phyloP scores from a whole-genome alignment of 768 basidiomycete genomes.

The Amanita fuliginea region DNA sequence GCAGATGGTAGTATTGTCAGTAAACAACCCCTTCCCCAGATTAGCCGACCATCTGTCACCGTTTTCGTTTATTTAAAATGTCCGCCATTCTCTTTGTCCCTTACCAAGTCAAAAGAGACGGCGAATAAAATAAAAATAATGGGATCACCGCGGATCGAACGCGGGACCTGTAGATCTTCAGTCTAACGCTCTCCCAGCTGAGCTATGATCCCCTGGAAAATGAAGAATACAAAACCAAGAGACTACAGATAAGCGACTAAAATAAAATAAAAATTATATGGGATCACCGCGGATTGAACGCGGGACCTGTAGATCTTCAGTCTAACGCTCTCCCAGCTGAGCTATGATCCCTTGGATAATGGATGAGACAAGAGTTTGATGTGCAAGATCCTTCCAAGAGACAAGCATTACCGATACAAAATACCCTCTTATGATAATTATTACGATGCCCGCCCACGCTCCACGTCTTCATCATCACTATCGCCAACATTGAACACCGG shows the following conservation, averaged over 20 bases:
- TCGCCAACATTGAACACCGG: conserved; percentile 4
- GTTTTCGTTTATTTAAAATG: conserved; percentile 16
- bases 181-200: conserved; percentile 29
- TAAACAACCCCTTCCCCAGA: conserved; percentile 67
- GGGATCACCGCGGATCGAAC: conserved; percentile 48
- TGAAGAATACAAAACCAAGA: too few relatives aligned
- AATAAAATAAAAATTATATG: conserved; percentile 16
- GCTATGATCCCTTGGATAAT: conserved; percentile 15
- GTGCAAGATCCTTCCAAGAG: neutral
- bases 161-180: conserved; percentile 40
- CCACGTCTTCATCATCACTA: conserved; percentile 4
- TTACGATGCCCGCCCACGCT: neutral
- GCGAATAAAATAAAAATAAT: too few relatives aligned
- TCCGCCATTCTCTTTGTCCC: too few relatives aligned
- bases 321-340: conserved; percentile 28
- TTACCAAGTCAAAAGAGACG: too few relatives aligned
- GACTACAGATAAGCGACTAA: too few relatives aligned
- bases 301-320: conserved; percentile 40
- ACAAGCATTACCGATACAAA: neutral
- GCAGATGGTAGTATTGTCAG: conserved; percentile 75
- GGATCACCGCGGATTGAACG: conserved; percentile 48
- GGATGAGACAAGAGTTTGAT: too few relatives aligned
- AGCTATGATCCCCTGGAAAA: conserved; percentile 18
- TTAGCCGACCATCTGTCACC: conserved; percentile 53
- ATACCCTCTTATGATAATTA: neutral